These are phyloP conservation scores for Coemansia sp. DNA, from an alignment of 192 early-diverging fungal genomes.

Conservation along the genomic window DNA sequence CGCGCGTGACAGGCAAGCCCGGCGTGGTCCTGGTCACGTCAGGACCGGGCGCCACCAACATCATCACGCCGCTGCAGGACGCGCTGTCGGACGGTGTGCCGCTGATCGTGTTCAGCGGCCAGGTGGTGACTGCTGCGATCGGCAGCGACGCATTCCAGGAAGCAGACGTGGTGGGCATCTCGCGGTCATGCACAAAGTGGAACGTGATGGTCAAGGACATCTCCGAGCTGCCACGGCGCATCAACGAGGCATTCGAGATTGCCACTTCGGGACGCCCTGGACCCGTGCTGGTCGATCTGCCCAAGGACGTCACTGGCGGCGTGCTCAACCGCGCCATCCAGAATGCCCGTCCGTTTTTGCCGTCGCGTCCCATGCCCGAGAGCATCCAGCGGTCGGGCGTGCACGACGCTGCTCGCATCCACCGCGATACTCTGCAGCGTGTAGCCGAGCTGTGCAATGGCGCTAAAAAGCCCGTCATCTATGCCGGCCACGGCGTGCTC, in stretches of 20 bases:
- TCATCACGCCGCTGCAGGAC: constrained; percentile 97
- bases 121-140: constrained; percentile 87
- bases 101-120: constrained; percentile 93
- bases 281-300: constrained; percentile 95
- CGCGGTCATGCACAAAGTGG: constrained; percentile 97
- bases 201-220: constrained; percentile 98
- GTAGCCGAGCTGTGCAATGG: constrained; percentile 83
- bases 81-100: constrained; percentile 92
- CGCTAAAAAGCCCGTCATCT: constrained; percentile 90
- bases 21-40: constrained; percentile 77
- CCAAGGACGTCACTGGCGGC: constrained; percentile 95
- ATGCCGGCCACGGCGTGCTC: constrained; percentile 92
- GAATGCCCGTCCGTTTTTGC: constrained; percentile 63
- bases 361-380: constrained; percentile 60
- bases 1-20: constrained; percentile 73
- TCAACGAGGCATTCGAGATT: constrained; percentile 98
- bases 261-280: constrained; percentile 93
- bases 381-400: constrained; percentile 56
- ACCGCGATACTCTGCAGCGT: constrained; percentile 59
- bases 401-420: constrained; percentile 53
- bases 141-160: constrained; percentile 99
- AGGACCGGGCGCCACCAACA: constrained; percentile 97
- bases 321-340: constrained; percentile 83
- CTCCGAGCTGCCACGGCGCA: constrained; percentile 91
- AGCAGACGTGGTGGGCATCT: constrained; percentile 95